Conservation (phyloP, 805 yeast species). For the Schwanniomyces pseudopolymorphus region DNA sequence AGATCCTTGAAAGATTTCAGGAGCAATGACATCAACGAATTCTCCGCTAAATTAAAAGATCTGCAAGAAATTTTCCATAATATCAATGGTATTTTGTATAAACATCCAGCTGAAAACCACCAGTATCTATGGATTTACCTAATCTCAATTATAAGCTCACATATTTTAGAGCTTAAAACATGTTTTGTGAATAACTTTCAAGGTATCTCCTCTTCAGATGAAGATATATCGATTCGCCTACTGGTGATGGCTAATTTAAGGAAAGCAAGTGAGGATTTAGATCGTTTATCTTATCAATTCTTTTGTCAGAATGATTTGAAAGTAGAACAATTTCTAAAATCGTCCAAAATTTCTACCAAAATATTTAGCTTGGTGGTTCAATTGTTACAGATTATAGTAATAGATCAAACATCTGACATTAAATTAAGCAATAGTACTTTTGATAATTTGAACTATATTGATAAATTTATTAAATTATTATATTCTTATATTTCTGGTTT, state of each 20-base stretch:
- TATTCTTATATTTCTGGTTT: not conserved
- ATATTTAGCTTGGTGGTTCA: slow-evolving; percentile 4
- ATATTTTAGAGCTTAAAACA: slow-evolving; percentile 6
- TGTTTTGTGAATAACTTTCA: slow-evolving; percentile 5
- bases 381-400: slow-evolving; percentile 12
- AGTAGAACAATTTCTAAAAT: slow-evolving; percentile 3
- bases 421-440: not conserved
- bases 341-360: slow-evolving; percentile 3
- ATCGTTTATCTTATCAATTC: slow-evolving; percentile 1
- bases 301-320: not conserved
- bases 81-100: slow-evolving; percentile 9
- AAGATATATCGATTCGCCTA: slow-evolving; percentile 1
- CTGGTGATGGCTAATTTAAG: slow-evolving; percentile 7
- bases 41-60: slow-evolving; percentile 12
- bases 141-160: slow-evolving; percentile 6
- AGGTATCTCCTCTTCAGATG: not conserved
- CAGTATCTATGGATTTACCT: slow-evolving; percentile 20
- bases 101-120: slow-evolving; percentile 11
- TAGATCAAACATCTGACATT: slow-evolving; percentile 10
- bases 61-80: slow-evolving; percentile 19
- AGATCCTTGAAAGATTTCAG: not conserved
- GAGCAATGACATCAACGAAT: slow-evolving; percentile 6
- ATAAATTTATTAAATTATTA: not conserved
- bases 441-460: not conserved
- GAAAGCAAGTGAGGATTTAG: slow-evolving; percentile 8